Conservation (phyloP, 352 stramenopile species). For the Thalassiosira hispida region DNA sequence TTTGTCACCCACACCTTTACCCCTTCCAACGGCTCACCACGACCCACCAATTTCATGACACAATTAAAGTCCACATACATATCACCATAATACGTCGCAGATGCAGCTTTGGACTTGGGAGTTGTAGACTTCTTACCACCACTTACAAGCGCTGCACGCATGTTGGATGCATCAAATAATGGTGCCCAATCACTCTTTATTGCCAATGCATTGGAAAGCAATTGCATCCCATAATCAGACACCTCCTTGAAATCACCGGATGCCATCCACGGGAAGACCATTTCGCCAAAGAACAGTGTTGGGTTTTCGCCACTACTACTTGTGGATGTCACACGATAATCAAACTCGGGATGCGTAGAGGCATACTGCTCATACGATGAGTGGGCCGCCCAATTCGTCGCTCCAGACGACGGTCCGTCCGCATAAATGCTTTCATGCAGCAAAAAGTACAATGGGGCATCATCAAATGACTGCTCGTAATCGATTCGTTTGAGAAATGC, state of each 20-base stretch:
- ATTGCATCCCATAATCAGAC: slow-evolving; percentile 60
- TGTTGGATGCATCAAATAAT: slow-evolving; percentile 79
- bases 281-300: slow-evolving; percentile 85
- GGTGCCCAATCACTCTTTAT: slow-evolving; percentile 80
- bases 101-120: slow-evolving; percentile 64
- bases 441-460: slow-evolving; percentile 86
- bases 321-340: slow-evolving; percentile 66
- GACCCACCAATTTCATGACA: slow-evolving; percentile 71
- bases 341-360: slow-evolving; percentile 42
- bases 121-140: slow-evolving; percentile 6
- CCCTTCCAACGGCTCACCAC: slow-evolving; percentile 69
- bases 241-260: slow-evolving; percentile 83
- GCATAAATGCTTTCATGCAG: slow-evolving; percentile 87
- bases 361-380: slow-evolving; percentile 56
- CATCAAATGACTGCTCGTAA: slow-evolving; percentile 83
- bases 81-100: slow-evolving; percentile 86
- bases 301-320: slow-evolving; percentile 52
- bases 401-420: slow-evolving; percentile 51
- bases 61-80: slow-evolving; percentile 88
- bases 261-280: slow-evolving; percentile 87
- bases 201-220: slow-evolving; percentile 71
- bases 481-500: slow-evolving; percentile 83
- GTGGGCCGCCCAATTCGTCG: slow-evolving; percentile 77
- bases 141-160: slow-evolving; percentile 60
- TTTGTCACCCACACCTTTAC: slow-evolving; percentile 85